Evolutionary conservation across 441 rosid species (phyloP), one percentile per base, ranked within the genome.

Genomic region (Viola pubescens): DNA sequence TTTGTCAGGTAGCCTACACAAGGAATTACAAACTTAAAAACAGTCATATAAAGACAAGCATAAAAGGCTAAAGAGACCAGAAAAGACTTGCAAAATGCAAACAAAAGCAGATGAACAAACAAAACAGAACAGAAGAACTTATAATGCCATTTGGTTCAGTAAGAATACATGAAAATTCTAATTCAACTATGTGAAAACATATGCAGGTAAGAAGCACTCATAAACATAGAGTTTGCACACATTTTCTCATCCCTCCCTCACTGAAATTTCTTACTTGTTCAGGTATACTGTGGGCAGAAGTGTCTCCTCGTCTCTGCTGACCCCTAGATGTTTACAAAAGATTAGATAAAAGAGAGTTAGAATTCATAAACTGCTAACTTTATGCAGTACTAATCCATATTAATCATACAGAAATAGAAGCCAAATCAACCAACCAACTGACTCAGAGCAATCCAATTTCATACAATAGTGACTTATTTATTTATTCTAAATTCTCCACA

Each of bases 261-360:
- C 40, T 56, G 40, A 46, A 54, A 66, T 53, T 61, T 66, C 88
- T 77, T 79, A 88, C 98, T 83, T 89, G 81, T 87, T 89, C 70
- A 91, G 73, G 72, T 91, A 88, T 54, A 83, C 71, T 0, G 88
- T 75, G 14, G 98, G 95, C 69, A 76, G 82, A 66, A 88, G 95
- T 2, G 96, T 89, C 78, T 83, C 79, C 74, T 88, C 96, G 64
- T 91, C 82, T 71, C 98, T 67, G 82, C 85, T 79, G 58, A 87
- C 52, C 64, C 96, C 98, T 89, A 56, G 58, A 70, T 65, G 64
- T 42, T 54, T 47, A 65, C 38, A 34, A 7, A 26, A 19, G 14
- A 34, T 49, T 70, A 42, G 43, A 38, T 44, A 40, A 1, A 37
- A 14, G 6, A 10, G 14, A 26, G 37, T 26, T 37, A 5, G 37